phyloP scores from a whole-genome alignment of 192 early-diverging fungal genomes.

The Thamnidium elegans region DNA sequence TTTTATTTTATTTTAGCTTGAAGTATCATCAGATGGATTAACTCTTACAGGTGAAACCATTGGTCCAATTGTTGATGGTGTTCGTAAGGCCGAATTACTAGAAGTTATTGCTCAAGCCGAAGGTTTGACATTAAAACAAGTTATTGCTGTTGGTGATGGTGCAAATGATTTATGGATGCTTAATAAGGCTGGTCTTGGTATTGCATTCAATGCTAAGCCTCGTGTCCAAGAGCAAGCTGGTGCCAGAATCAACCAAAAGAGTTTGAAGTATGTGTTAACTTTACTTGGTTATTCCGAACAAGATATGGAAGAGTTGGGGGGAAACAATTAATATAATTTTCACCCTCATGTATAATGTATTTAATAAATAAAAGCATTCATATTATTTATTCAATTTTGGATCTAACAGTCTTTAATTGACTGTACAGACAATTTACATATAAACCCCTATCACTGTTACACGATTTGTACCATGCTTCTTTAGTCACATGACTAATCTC shows the following conservation, averaged over 20 bases:
- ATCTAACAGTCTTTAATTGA: no score
- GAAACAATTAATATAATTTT: constrained; percentile 1
- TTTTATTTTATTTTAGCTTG: constrained; percentile 49
- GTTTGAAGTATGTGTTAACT: constrained; percentile 84
- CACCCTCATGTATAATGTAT: no score
- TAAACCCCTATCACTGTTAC: no score
- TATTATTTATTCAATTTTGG: no score
- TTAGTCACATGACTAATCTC: no score
- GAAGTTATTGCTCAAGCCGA: constrained; percentile 96
- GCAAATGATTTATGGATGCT: constrained; percentile 98
- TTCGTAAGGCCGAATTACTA: constrained; percentile 91
- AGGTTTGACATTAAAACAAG: constrained; percentile 80
- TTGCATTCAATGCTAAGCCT: constrained; percentile 98
- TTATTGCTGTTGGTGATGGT: constrained; percentile 97
- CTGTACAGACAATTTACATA: no score
- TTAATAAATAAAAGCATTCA: no score
- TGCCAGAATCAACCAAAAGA: constrained; percentile 91
- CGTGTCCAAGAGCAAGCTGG: constrained; percentile 82
- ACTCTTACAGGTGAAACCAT: constrained; percentile 83
- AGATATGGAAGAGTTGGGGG: constrained; percentile 60
- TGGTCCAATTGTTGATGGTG: constrained; percentile 88
- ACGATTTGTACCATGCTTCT: no score
- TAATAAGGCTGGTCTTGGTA: constrained; percentile 87
- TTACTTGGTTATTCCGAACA: constrained; percentile 85
- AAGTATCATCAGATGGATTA: constrained; percentile 80